Percentiles rank a stretch among this genome's conserved stretches.
phyloP scores from a whole-genome alignment of 192 early-diverging fungal species.

The Coemansia sp. region DNA sequence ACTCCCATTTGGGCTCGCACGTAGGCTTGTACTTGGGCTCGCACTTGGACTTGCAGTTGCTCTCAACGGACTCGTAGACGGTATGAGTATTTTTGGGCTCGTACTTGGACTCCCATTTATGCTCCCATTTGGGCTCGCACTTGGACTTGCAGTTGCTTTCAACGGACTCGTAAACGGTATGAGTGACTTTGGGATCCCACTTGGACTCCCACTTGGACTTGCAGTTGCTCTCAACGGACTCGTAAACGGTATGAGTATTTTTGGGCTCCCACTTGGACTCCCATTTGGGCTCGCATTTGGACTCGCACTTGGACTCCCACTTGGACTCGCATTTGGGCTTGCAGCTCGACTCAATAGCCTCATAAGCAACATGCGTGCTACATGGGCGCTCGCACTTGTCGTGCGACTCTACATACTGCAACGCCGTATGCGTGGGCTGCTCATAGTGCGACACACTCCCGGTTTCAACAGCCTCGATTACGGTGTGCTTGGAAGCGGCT shows the following conservation, averaged over 20 bases:
- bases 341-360: constrained; percentile 18
- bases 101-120: not conserved
- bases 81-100: constrained; percentile 13
- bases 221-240: constrained; percentile 8
- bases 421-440: constrained; percentile 15
- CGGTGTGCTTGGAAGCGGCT: constrained; percentile 9
- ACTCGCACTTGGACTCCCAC: not conserved
- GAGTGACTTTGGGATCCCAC: constrained; percentile 5
- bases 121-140: not conserved
- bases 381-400: not conserved
- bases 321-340: not conserved
- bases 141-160: not conserved
- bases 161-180: constrained; percentile 18
- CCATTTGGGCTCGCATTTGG: not conserved
- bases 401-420: constrained; percentile 15
- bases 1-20: not conserved
- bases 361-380: constrained; percentile 25
- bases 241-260: constrained; percentile 19
- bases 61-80: constrained; percentile 15
- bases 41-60: not conserved
- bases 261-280: not conserved
- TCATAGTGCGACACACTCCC: not conserved
- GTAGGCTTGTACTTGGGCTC: not conserved
- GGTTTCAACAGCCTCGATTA: constrained; percentile 1
- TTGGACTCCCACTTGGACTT: not conserved